Evolutionary conservation across 129 eudicot genomes (phyloP), one percentile per base, ranked within the genome.

Genomic region (Artemisia annua): DNA sequence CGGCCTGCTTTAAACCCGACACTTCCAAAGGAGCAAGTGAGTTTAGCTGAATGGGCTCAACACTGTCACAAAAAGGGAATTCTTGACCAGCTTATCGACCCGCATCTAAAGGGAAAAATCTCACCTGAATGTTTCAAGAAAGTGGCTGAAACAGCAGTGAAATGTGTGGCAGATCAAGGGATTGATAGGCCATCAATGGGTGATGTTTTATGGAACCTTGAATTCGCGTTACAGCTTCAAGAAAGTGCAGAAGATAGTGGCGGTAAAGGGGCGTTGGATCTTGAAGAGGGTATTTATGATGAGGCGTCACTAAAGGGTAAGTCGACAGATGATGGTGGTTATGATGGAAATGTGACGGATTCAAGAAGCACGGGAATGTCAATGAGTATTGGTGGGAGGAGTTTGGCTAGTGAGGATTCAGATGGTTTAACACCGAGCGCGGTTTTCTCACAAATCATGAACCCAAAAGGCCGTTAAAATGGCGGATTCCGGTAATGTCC

Each of bases 401-500:
- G 98, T 84, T 72, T 92, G 9, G 96, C 98, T 1, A 93, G 98
- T 65, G 90, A 85, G 80, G 98, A 89, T 63, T 93, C 96, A 0
- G 96, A 93, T 72, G 96, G 98, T 68, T 70, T 93, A 53, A 93
- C 96, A 5, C 95, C 96, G 0, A 93, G 98, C 76, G 98, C 96
- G 10, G 96, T 89, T 20, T 93, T 93, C 81, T 93, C 98, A 1
- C 98, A 93, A 82, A 93, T 93, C 17, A 93, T 93, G 96, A 93
- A 93, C 80, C 98, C 98, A 1, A 87, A 89, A 77, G 98, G 96
- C 13, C 94, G 98, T 71, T 91, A 79, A 69, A 17, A 4, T 14
- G 68, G 53, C 26, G 17, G 78, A 19, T 53, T 66, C 62, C 22
- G 67, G 79, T 54, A 17, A 66, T 44, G 30, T 7, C 24, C 60